Evolutionary conservation across 306 rosid genomes (phyloP), one percentile per base, ranked within the genome.

Genomic region (Lablab purpureus): DNA sequence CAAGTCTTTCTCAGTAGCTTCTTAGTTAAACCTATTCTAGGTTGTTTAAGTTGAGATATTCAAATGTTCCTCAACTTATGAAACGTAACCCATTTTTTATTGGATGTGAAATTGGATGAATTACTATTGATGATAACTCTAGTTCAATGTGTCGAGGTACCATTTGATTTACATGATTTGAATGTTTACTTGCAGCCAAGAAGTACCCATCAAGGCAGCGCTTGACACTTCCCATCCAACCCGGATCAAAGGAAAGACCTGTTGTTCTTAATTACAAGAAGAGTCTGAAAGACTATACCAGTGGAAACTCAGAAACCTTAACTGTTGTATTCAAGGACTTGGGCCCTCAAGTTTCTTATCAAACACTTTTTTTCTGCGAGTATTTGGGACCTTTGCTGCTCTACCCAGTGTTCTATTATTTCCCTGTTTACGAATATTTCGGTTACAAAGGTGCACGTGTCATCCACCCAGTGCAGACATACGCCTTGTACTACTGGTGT

Each of bases 401-500:
- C 81, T 96, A 89, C 79, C 99, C 99, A 71, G 78, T 96, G 78
- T 96, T 93, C 87, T 96, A 96, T 67, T 96, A 83, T 85, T 84
- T 89, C 83, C 91, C 90, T 21, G 97, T 93, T 51, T 96, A 96
- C 59, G 14, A 82, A 83, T 89, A 54, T 59, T 85, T 96, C 7
- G 98, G 98, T 34, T 88, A 87, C 89, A 85, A 91, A 76, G 90
- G 82, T 12, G 97, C 90, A 59, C 98, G 91, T n/a, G 89, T 84
- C 85, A 84, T 90, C 88, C 91, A 73, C 50, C 94, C 94, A 0
- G 96, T 87, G 77, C 99, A 96, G 87, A 93, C 98, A 18, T 96
- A 91, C 79, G 99, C 99, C 54, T 7, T 96, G 74, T 93, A 89
- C 90, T 96, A 93, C 76, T 96, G 97, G 98, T 93, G 98, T 67